These are phyloP conservation scores for Penicillium atrosanguineum DNA, from an alignment of 495 filamentous ascomycete species.

Conservation along the genomic window DNA sequence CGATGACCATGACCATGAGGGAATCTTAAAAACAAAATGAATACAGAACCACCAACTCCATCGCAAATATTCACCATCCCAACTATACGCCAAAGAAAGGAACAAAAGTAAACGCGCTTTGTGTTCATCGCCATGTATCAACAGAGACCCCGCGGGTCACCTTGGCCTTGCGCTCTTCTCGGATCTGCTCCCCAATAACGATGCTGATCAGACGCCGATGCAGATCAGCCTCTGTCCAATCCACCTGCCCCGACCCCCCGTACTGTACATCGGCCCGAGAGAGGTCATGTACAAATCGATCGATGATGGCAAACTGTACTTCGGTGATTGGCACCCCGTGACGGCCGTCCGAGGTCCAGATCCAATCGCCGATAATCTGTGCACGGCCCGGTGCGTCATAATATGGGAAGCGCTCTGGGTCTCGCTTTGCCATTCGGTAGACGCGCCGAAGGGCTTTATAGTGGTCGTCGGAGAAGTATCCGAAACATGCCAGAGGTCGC, in stretches of 20 bases:
- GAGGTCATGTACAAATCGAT: conserved; percentile 44
- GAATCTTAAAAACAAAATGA: conserved; percentile 24
- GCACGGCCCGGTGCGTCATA: conserved; percentile 34
- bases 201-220: conserved; percentile 46
- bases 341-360: conserved; percentile 44
- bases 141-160: conserved; percentile 24
- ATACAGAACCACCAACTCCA: conserved; percentile 15
- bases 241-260: conserved; percentile 40
- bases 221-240: conserved; percentile 48
- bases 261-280: conserved; percentile 35
- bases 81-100: conserved; percentile 13
- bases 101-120: conserved; percentile 1
- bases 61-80: conserved; percentile 4
- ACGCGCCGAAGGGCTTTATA: conserved; percentile 41
- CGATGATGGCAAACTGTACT: conserved; percentile 45
- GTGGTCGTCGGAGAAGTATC: conserved; percentile 47
- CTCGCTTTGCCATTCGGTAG: conserved; percentile 40
- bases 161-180: conserved; percentile 35
- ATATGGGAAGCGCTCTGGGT: conserved; percentile 41
- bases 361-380: conserved; percentile 46
- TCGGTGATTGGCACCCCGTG: conserved; percentile 46
- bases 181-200: conserved; percentile 48
- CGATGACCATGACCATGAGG: conserved; percentile 15
- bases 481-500: conserved; percentile 33
- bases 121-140: conserved; percentile 31